These are phyloP conservation scores for Suhomyces atakaporum DNA, from an alignment of 1,139 yeast species.

Conservation along the genomic window DNA sequence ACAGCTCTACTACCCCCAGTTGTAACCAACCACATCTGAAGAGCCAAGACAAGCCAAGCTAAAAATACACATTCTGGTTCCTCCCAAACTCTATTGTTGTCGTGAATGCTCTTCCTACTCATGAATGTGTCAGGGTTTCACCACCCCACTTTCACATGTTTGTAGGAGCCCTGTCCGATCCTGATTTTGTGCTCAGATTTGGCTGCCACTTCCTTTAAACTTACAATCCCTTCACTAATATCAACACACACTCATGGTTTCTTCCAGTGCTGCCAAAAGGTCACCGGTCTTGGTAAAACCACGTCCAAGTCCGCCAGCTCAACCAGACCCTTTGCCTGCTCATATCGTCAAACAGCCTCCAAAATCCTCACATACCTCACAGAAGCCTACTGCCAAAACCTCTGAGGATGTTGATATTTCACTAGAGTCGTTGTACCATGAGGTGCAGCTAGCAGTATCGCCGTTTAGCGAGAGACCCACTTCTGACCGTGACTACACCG, in stretches of 20 bases:
- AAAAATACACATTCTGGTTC: too few species aligned
- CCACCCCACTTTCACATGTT: too few species aligned
- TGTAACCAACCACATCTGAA: too few species aligned
- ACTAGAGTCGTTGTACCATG: conserved; percentile 6
- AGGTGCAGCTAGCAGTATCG: conserved; percentile 10
- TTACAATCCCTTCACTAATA: neutral
- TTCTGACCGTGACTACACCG: conserved; percentile 7
- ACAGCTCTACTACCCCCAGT: too few species aligned
- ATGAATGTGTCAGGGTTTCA: too few species aligned
- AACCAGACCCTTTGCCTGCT: too few species aligned
- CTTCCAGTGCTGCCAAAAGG: neutral
- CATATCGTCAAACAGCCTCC: too few species aligned
- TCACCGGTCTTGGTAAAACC: too few species aligned
- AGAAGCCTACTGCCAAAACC: neutral
- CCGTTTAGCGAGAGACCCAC: conserved; percentile 11
- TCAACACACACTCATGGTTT: neutral
- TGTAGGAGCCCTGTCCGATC: conserved; percentile 4
- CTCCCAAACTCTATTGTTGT: too few species aligned
- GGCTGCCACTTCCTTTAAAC: conserved; percentile 4
- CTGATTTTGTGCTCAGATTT: conserved; percentile 1
- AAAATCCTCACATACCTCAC: neutral
- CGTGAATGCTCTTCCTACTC: too few species aligned
- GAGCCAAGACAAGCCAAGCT: too few species aligned
- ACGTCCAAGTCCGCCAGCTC: too few species aligned
- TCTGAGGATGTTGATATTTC: neutral